Evolutionary conservation across 441 rosid species (phyloP).

Genomic region (Aleurites moluccanus): DNA sequence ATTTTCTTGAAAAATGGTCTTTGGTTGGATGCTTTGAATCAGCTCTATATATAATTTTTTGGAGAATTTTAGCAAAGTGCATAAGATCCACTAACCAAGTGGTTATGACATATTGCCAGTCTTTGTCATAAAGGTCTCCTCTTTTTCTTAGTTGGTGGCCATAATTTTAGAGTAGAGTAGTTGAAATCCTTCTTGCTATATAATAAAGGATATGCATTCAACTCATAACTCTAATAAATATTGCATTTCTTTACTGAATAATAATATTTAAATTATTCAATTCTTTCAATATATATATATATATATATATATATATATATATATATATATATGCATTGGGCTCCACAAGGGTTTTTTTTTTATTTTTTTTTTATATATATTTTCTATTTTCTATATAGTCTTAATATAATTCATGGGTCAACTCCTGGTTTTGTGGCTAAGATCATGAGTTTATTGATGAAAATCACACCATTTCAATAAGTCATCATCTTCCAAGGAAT

Average conservation of each 20-base stretch:
- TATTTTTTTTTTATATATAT: not conserved
- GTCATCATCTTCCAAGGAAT: too few relatives aligned
- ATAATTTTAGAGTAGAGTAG: not conserved
- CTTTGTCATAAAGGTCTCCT: slow-evolving; percentile 8
- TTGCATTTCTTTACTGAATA: too few relatives aligned
- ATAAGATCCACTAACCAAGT: slow-evolving; percentile 34
- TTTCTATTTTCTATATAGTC: not conserved
- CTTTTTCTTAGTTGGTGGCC: slow-evolving; percentile 10
- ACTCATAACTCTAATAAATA: too few relatives aligned
- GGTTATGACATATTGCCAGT: slow-evolving; percentile 26
- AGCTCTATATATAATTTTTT: not conserved
- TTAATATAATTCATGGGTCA: not conserved
- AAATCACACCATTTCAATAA: not conserved
- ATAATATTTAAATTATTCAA: too few relatives aligned
- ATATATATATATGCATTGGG: slow-evolving; percentile 2
- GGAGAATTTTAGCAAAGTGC: slow-evolving; percentile 23
- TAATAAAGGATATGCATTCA: too few relatives aligned
- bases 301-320: too few relatives aligned
- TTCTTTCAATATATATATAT: too few relatives aligned
- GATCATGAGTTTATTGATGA: not conserved
- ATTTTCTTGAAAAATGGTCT: slow-evolving; percentile 4
- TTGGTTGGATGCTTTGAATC: slow-evolving; percentile 18
- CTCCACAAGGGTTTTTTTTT: not conserved
- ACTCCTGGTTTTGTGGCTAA: not conserved
- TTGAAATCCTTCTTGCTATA: slow-evolving; percentile 9